These are phyloP conservation scores for Penicillium fuscoglaucum DNA, from an alignment of 2,329 filamentous ascomycete genomes.

Conservation along the genomic window DNA sequence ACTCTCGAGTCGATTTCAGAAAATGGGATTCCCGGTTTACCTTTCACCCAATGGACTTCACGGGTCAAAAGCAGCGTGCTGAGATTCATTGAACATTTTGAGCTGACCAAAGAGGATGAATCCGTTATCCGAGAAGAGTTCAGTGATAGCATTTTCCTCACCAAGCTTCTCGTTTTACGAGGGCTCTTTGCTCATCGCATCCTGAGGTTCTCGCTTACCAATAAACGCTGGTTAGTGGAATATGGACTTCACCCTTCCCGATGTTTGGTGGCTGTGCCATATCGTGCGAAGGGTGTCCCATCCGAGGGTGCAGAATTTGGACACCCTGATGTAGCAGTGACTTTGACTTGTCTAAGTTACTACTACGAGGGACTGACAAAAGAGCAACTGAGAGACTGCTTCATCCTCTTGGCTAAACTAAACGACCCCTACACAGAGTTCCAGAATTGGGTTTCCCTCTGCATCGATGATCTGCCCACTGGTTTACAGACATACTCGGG, in stretches of 20 bases:
- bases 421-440: background rate
- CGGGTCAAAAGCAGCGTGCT: background rate
- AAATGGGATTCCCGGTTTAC: background rate
- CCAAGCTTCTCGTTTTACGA: background rate
- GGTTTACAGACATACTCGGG: background rate
- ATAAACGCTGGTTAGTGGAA: background rate
- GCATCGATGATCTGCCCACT: background rate
- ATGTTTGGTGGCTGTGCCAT: background rate
- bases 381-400: background rate
- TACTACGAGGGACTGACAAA: background rate
- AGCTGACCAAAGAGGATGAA: background rate
- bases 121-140: background rate
- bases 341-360: background rate
- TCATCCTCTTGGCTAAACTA: background rate
- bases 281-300: background rate
- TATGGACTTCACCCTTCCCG: background rate
- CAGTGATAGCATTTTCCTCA: background rate
- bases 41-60: background rate
- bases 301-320: background rate
- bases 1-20: background rate
- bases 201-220: background rate
- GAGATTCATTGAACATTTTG: background rate
- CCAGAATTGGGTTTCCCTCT: background rate
- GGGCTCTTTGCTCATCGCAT: background rate
- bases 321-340: background rate